These are phyloP conservation scores for Phytophthora chlamydospora DNA, from an alignment of 352 stramenopile species.

Conservation along the genomic window DNA sequence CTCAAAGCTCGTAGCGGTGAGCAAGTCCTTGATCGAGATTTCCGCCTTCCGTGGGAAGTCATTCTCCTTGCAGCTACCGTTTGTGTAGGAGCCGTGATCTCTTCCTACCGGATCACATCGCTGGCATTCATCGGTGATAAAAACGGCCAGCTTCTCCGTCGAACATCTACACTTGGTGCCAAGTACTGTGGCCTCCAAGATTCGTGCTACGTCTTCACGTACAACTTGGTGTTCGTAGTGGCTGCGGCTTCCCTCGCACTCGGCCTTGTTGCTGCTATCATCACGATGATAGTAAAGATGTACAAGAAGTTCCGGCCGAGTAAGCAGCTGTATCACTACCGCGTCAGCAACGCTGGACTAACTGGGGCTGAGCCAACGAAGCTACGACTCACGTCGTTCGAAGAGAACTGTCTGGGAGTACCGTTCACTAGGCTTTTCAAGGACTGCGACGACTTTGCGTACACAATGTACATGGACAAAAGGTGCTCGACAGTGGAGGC, in stretches of 20 bases:
- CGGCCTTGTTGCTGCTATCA: slow-evolving; percentile 11
- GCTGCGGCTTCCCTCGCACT: slow-evolving; percentile 15
- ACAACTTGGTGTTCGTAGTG: slow-evolving; percentile 30
- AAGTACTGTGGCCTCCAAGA: slow-evolving; percentile 36
- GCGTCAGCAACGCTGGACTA: slow-evolving; percentile 19
- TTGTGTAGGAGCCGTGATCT: slow-evolving; percentile 14
- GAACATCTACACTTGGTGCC: slow-evolving; percentile 21
- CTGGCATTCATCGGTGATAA: slow-evolving; percentile 19
- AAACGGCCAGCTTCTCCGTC: slow-evolving; percentile 31
- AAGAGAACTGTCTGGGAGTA: slow-evolving; percentile 27
- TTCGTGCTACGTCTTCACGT: slow-evolving; percentile 35
- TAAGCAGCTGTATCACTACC: slow-evolving; percentile 19
- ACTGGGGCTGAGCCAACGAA: not conserved
- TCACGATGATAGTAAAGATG: slow-evolving; percentile 17
- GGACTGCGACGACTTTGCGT: slow-evolving; percentile 31
- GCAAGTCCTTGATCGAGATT: slow-evolving; percentile 25
- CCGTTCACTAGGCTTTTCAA: slow-evolving; percentile 29
- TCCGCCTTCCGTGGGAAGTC: slow-evolving; percentile 30
- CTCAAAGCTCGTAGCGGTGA: slow-evolving; percentile 27
- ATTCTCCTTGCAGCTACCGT: slow-evolving; percentile 7
- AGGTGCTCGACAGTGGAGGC: slow-evolving; percentile 26
- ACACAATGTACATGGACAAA: slow-evolving; percentile 18
- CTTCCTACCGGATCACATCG: slow-evolving; percentile 14
- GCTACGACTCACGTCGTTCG: slow-evolving; percentile 23
- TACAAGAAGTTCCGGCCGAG: slow-evolving; percentile 13